phyloP scores from a whole-genome alignment of 2,329 filamentous ascomycete species.

The Thielaviopsis cerberus region DNA sequence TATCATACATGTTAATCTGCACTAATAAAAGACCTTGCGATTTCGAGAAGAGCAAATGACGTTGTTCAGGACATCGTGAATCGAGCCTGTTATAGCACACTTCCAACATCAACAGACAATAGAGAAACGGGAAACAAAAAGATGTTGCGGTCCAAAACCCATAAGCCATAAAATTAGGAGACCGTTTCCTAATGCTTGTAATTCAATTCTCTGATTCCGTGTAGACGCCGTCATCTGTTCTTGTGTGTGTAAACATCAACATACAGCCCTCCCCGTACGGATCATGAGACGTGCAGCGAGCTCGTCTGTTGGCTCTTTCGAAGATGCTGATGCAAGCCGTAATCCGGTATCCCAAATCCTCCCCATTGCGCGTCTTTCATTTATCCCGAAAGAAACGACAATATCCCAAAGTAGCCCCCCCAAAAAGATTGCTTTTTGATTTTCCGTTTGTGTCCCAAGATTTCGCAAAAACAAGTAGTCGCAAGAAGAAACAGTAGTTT shows the following conservation, averaged over 20 bases:
- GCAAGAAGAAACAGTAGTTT: conserved; percentile 14
- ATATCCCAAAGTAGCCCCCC: conserved; percentile 8
- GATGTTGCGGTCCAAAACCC: conserved; percentile 9
- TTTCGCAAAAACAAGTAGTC: conserved; percentile 11
- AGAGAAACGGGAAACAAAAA: background rate
- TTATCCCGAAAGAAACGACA: conserved; percentile 21
- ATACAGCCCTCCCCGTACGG: conserved; percentile 43
- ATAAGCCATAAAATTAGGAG: conserved; percentile 12
- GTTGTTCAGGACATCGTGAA: background rate
- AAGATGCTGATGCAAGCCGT: conserved; percentile 26
- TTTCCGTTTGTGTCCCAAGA: conserved; percentile 12
- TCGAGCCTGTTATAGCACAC: background rate
- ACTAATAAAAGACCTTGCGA: background rate
- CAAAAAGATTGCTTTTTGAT: conserved; percentile 12
- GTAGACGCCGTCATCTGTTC: conserved; percentile 45
- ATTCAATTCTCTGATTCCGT: conserved; percentile 34
- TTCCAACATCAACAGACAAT: background rate
- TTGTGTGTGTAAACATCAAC: conserved; percentile 31
- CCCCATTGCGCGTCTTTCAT: conserved; percentile 9
- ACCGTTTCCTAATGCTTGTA: conserved; percentile 13
- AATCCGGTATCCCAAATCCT: conserved; percentile 12
- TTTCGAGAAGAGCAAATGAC: background rate
- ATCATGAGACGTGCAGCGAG: conserved; percentile 40
- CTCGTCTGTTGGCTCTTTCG: conserved; percentile 26
- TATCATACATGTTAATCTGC: background rate